Conservation (phyloP, 2,329 filamentous ascomycete species). For the Chrysoporthe cubensis region DNA sequence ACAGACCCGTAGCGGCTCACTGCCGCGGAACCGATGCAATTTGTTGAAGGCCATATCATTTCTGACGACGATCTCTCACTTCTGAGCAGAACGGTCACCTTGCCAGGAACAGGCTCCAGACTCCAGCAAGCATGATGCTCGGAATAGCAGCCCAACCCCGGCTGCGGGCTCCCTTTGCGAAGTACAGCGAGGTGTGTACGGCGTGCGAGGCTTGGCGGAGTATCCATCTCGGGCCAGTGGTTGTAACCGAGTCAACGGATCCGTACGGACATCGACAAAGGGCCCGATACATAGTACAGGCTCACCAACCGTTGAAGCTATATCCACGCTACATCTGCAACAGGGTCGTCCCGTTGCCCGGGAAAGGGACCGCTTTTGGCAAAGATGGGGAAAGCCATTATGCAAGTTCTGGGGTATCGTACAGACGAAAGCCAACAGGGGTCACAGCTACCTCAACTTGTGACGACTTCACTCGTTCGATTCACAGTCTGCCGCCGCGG, state of each 20-base stretch:
- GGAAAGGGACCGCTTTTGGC: slow-evolving; percentile 1
- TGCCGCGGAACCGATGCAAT: slow-evolving; percentile 5
- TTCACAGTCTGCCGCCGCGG: not conserved
- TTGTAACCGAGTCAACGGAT: no score
- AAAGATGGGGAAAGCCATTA: not conserved
- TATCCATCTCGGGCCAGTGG: not conserved
- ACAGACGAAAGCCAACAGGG: not conserved
- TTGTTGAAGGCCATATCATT: slow-evolving; percentile 12
- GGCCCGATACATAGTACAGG: not conserved
- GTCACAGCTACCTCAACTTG: not conserved
- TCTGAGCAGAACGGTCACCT: slow-evolving; percentile 8
- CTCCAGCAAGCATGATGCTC: slow-evolving; percentile 1
- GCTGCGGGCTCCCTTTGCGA: not conserved
- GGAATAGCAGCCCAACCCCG: not conserved
- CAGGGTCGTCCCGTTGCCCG: slow-evolving; percentile 10
- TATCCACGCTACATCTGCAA: not conserved
- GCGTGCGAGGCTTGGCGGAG: not conserved
- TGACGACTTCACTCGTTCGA: not conserved
- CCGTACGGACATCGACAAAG: not conserved
- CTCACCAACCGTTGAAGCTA: slow-evolving; percentile 21
- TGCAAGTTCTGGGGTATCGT: not conserved
- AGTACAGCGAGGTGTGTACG: not conserved
- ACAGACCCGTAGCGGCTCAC: slow-evolving; percentile 18
- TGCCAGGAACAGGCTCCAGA: not conserved
- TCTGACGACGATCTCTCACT: slow-evolving; percentile 29